A percentile compares a stretch with the other conserved stretches of the same genome.
phyloP scores from a whole-genome alignment of 495 filamentous ascomycete species.

The Penicillium parvum region DNA sequence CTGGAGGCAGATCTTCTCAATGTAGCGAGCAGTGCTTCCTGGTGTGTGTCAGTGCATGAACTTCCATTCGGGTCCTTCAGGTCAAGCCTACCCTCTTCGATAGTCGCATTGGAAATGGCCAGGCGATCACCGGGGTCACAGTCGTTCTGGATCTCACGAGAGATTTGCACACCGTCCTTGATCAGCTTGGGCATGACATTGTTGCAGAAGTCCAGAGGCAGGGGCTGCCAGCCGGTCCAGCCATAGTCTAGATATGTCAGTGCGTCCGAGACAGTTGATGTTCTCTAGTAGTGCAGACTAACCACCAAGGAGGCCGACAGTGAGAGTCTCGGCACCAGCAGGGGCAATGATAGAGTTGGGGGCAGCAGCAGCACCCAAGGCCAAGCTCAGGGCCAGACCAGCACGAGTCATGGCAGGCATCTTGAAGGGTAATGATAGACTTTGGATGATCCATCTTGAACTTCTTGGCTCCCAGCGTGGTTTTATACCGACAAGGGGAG shows the following conservation, averaged over 20 bases:
- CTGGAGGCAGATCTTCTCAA: slow-evolving; percentile 12
- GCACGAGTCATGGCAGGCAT: slow-evolving; percentile 8
- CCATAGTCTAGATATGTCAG: slow-evolving; percentile 12
- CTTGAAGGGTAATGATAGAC: too few species aligned
- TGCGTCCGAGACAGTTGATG: neutral
- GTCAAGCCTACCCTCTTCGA: slow-evolving; percentile 12
- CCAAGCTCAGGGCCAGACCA: slow-evolving; percentile 5
- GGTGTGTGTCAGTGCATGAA: neutral
- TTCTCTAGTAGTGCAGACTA: neutral
- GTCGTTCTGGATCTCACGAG: slow-evolving; percentile 16
- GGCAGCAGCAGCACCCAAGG: slow-evolving; percentile 8
- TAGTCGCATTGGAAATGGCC: slow-evolving; percentile 13
- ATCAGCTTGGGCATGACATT: slow-evolving; percentile 10
- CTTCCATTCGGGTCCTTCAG: neutral
- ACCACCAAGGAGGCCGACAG: slow-evolving; percentile 18
- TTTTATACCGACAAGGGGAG: too few species aligned
- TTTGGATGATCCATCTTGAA: too few species aligned
- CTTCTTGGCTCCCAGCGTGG: too few species aligned
- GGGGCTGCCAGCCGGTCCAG: slow-evolving; percentile 20
- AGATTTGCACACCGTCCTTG: slow-evolving; percentile 8
- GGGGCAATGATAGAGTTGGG: slow-evolving; percentile 12
- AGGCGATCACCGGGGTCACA: slow-evolving; percentile 18
- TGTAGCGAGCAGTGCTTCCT: slow-evolving; percentile 15
- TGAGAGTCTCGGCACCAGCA: slow-evolving; percentile 10
- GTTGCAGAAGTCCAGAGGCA: slow-evolving; percentile 18